A percentile compares a stretch with the other conserved stretches of the same genome.
Conservation (phyloP, 1,284 basidiomycete species). For the Puccinia polysora region DNA sequence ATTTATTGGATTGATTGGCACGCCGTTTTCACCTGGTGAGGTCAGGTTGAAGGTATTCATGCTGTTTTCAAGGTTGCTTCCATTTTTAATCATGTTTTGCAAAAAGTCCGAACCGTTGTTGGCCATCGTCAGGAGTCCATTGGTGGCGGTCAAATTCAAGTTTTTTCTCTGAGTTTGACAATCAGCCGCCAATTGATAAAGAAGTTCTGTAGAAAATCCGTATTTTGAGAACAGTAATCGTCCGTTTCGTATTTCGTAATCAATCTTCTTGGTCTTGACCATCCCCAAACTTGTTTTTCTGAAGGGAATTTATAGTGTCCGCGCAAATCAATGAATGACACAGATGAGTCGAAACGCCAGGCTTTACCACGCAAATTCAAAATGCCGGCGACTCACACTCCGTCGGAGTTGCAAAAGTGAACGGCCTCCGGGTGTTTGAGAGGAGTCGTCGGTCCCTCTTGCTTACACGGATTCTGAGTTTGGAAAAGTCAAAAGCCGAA, state of each 20-base stretch:
- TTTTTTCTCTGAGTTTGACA: too few relatives aligned
- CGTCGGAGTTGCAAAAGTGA: conserved; percentile 18
- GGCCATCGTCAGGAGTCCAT: neutral
- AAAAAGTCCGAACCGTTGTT: neutral
- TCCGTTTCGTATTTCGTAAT: conserved; percentile 28
- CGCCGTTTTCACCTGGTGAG: neutral
- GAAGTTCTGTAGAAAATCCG: conserved; percentile 9
- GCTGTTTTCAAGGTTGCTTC: neutral
- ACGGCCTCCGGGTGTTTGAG: conserved; percentile 24
- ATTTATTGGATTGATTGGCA: neutral
- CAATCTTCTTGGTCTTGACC: conserved; percentile 1
- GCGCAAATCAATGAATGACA: neutral
- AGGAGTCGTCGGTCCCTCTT: conserved; percentile 25
- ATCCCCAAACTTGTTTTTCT: conserved; percentile 18
- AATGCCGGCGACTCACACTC: neutral
- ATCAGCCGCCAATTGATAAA: neutral
- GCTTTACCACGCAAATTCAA: neutral
- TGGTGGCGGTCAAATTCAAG: neutral
- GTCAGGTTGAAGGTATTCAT: neutral
- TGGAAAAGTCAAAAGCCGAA: neutral
- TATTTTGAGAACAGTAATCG: conserved; percentile 20
- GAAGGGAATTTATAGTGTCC: too few relatives aligned
- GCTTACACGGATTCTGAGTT: conserved; percentile 9
- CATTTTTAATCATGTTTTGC: neutral
- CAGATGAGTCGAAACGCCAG: neutral